Conservation (phyloP, 2,329 filamentous ascomycete species). For the Xylariaceae sp. region DNA sequence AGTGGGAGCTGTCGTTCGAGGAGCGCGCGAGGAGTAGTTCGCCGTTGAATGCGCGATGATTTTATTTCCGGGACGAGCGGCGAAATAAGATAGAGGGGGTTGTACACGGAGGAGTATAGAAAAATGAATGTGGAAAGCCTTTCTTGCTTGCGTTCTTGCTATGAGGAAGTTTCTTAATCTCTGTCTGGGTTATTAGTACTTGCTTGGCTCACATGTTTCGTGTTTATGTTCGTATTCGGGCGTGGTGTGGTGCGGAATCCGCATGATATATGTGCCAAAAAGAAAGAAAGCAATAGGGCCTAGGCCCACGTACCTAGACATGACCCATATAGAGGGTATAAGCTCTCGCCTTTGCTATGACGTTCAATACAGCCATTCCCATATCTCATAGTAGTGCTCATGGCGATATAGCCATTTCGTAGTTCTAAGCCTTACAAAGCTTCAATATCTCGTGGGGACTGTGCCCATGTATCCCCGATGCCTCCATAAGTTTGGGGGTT, state of each 20-base stretch:
- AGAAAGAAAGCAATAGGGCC: neutral
- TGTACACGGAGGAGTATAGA: too few relatives aligned
- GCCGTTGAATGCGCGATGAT: conserved; percentile 45
- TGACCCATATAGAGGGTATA: neutral
- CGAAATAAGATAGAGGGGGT: neutral
- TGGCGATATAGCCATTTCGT: too few relatives aligned
- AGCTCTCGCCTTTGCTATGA: conserved; percentile 1
- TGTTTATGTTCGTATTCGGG: too few relatives aligned
- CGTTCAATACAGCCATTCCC: conserved; percentile 1
- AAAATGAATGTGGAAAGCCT: neutral
- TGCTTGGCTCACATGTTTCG: conserved; percentile 8
- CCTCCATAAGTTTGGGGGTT: neutral
- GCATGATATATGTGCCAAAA: neutral
- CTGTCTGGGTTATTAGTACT: conserved; percentile 15
- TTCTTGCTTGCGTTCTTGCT: conserved; percentile 4
- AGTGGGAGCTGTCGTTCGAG: conserved; percentile 64
- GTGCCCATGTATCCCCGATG: neutral
- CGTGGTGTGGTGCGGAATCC: neutral
- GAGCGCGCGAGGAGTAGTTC: conserved; percentile 54
- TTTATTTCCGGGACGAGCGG: too few relatives aligned
- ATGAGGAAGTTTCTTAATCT: conserved; percentile 16
- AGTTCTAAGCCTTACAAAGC: too few relatives aligned
- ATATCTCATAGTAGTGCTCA: too few relatives aligned
- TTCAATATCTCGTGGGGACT: too few relatives aligned
- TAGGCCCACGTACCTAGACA: conserved; percentile 13